Evolutionary conservation across 306 rosid genomes (phyloP), one percentile per base, ranked within the genome.

Genomic region (Sphenostylis stenocarpa): DNA sequence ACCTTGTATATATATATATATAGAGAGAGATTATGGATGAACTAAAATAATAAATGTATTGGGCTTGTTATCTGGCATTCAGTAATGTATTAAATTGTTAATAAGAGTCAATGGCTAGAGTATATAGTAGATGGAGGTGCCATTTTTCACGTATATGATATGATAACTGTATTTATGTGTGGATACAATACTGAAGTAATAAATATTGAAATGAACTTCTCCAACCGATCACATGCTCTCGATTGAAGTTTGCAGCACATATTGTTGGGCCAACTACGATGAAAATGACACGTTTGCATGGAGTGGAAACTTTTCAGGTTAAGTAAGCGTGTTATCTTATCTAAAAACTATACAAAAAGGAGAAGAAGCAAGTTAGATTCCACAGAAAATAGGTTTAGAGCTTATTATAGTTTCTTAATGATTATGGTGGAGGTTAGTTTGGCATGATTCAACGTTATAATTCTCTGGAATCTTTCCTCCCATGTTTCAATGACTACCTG

Each of bases 251-350:
- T 73, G 72, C 72, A 6, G 47, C 24, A 21, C 43, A 76, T 78
- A 5, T 58, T 21, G 63, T 57, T 61, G 72, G 38, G 51, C 53
- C 3, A 78, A 57, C 51, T 56, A 43, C 17, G 20, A 29, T 41
- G 75, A 82, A 41, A 58, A 51, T 28, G 81, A 87, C 82, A 82
- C 76, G 61, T 84, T 64, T 49, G 55, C 78, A 48, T 70, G 76
- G 15, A 15, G 31, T 20, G 33, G 33, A 65, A 20, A 47, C 7
- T 20, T 48, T 47, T 63, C 15, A 29, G 7, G 47, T 31, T 8
- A 44, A 75, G 63, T 20, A 47, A 75, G 13, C 63, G 63, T 48
- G 64, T 48, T 75, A 9, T 21, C 63, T 75, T 75, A 63, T 75
- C 63, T 75, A 7, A 36, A 21, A 72, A 53, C n/a, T 13, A 58